Base-by-base conservation (phyloP, 306 rosid species). In the Glycine soja region DNA sequence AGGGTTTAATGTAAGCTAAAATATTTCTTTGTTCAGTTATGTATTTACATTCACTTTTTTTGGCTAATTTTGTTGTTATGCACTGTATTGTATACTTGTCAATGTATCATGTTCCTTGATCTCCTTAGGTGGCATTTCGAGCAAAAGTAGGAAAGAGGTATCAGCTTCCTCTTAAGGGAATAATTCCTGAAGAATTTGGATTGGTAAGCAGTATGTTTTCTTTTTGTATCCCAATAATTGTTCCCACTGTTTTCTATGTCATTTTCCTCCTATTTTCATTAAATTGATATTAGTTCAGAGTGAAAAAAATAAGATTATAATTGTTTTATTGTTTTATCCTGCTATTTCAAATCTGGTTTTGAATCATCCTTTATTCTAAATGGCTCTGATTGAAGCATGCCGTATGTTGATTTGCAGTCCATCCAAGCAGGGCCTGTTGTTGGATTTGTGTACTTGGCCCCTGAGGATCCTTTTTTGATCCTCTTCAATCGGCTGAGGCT, bases 91-190 rank as follows among this genome's bases (percentile, higher is more conserved):
- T 62, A 62, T 32, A 32, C 15, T 12, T 67, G 56, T 45, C 56
- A 68, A 68, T 10, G 40, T 66, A 16, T 68, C 40, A 43, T 68
- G 56, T 45, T 69, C 40, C 16, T 69, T 46, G 53, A 42, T 42
- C 74, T 69, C 53, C 74, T 68, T 46, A 69, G 74, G 74, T 69
- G 3, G 52, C 74, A 69, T 69, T 69, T 69, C 74, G 74, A 46
- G 74, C 74, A 11, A 69, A 69, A 69, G 40, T 69, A 18, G 74
- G 74, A 46, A 69, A 69, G 40, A 46, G 74, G 57, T 7, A 46
- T 45, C 74, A 19, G 16, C 74, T 69, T 45, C 74, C 74, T 43
- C 57, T 10, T 24, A 19, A 18, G 54, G 40, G 42, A 19, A 18
- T 69, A 18, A 45, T 69, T 69, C 74, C 74, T 6, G 10, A 69